Conservation (phyloP, 768 basidiomycete genomes). For the Tricholoma terreum region DNA sequence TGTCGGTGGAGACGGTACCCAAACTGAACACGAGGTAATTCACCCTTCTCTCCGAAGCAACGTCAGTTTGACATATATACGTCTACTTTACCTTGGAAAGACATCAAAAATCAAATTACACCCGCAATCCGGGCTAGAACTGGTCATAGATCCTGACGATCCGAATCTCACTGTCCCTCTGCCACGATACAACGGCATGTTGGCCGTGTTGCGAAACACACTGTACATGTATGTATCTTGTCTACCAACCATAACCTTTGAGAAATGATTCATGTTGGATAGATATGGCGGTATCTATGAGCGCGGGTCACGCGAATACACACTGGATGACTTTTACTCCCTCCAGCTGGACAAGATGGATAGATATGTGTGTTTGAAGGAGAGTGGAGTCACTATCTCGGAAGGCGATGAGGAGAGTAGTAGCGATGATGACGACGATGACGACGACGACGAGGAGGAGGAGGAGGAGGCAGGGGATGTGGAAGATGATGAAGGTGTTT, state of each 20-base stretch:
- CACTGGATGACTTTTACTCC: conserved; percentile 83
- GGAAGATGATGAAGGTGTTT: conserved; percentile 37
- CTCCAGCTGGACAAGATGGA: conserved; percentile 86
- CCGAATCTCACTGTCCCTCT: conserved; percentile 62
- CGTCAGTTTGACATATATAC: neutral
- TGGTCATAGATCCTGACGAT: conserved; percentile 59
- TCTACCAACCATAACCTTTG: neutral
- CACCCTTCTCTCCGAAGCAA: neutral
- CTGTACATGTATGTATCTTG: conserved; percentile 68
- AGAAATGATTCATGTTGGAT: neutral
- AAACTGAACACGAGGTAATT: neutral
- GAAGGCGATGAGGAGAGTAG: conserved; percentile 63
- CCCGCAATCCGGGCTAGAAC: conserved; percentile 25
- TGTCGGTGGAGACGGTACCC: conserved; percentile 2
- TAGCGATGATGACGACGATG: conserved; percentile 58
- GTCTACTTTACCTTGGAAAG: neutral
- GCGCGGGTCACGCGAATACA: conserved; percentile 78
- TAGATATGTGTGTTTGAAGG: conserved; percentile 67
- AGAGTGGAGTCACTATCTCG: conserved; percentile 57
- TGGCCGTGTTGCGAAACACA: conserved; percentile 79
- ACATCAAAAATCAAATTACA: neutral
- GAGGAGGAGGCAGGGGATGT: conserved; percentile 42
- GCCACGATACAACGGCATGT: conserved; percentile 84
- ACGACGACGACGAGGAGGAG: conserved; percentile 54
- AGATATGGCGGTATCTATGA: conserved; percentile 92